Conservation (phyloP, 139 green algal genomes). For the Pleodorina starrii region DNA sequence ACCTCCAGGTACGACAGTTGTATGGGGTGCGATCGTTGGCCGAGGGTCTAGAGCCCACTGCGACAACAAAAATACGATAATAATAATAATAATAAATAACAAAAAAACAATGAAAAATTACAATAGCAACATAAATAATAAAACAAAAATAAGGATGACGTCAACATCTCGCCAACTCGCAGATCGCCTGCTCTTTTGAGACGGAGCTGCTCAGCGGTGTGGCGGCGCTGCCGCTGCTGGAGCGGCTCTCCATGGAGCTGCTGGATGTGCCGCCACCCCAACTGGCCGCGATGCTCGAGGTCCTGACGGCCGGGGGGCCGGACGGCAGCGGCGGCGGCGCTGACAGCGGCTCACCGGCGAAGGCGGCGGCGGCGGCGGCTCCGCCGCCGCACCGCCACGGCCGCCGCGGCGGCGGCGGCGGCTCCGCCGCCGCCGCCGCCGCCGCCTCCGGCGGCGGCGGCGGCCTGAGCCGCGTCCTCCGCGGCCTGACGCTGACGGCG, state of each 20-base stretch:
- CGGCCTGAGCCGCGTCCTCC: background rate
- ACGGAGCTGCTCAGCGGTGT: constrained; percentile 5
- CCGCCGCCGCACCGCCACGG: background rate
- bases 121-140: no score
- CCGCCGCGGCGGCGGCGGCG: background rate
- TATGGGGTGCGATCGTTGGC: no score
- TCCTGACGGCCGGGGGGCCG: background rate
- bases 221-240: constrained; percentile 19
- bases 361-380: background rate
- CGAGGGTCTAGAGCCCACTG: no score
- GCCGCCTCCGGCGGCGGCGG: background rate
- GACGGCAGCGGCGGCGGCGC: no score
- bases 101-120: no score
- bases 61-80: no score
- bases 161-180: background rate
- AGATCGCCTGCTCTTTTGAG: constrained; percentile 43
- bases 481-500: constrained; percentile 21
- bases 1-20: constrained; percentile 46
- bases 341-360: background rate
- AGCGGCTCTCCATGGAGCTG: constrained; percentile 14
- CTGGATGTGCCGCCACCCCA: constrained; percentile 41
- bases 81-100: no score
- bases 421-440: background rate
- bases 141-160: no score
- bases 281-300: constrained; percentile 2